These are phyloP conservation scores for Phytopythium montanum DNA, from an alignment of 352 stramenopile genomes.

Conservation along the genomic window DNA sequence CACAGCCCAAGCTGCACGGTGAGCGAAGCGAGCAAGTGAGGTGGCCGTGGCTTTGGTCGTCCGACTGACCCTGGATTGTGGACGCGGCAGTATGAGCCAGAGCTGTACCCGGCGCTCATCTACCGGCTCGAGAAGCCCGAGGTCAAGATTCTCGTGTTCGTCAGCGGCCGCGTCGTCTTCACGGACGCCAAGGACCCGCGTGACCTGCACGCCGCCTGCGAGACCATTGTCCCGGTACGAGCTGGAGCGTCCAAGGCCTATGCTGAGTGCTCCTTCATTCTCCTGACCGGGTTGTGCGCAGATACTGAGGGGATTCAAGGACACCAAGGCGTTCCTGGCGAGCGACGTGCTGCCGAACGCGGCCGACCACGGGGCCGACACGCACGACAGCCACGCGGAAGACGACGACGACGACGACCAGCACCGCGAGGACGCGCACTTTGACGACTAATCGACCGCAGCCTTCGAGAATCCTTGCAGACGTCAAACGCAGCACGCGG, in stretches of 20 bases:
- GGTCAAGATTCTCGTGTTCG: slow-evolving; percentile 99
- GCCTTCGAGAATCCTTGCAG: not conserved
- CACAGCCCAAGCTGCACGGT: slow-evolving; percentile 76
- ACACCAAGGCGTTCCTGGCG: slow-evolving; percentile 31
- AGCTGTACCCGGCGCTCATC: slow-evolving; percentile 99
- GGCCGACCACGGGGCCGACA: not conserved
- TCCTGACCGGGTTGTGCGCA: slow-evolving; percentile 20
- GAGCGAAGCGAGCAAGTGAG: not conserved
- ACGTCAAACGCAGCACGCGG: not conserved
- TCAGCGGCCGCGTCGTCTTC: slow-evolving; percentile 97
- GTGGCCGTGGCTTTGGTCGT: not conserved
- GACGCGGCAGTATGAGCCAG: slow-evolving; percentile 93
- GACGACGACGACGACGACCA: slow-evolving; percentile 5
- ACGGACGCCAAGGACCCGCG: slow-evolving; percentile 90
- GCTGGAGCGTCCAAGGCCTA: not conserved
- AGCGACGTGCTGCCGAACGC: slow-evolving; percentile 3
- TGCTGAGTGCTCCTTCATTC: slow-evolving; percentile 1
- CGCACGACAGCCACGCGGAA: slow-evolving; percentile 6
- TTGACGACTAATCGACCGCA: not conserved
- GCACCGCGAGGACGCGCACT: slow-evolving; percentile 5
- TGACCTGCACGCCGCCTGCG: slow-evolving; percentile 81
- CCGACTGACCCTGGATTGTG: not conserved
- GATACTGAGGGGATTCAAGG: slow-evolving; percentile 60
- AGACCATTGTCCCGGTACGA: slow-evolving; percentile 70
- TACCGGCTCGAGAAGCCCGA: slow-evolving; percentile 96